Base-by-base conservation (phyloP, 768 basidiomycete genomes). In the Collybiopsis confluens region DNA sequence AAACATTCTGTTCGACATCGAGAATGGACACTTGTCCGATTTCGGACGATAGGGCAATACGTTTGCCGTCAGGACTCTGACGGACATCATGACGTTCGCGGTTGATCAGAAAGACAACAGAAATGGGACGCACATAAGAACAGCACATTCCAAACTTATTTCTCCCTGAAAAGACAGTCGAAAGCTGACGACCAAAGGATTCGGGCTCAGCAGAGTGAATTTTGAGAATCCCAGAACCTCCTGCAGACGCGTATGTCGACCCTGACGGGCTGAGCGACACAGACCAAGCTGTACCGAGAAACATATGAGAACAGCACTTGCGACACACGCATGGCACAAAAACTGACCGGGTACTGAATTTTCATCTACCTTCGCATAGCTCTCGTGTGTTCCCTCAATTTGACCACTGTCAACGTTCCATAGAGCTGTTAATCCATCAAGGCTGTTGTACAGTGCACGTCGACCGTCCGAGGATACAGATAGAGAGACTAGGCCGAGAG, bases 21-120 rank as follows among this genome's bases (percentile, higher is more conserved):
- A 94, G 88, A 41, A 98, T 74, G 66, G 82, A 90, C 51, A 96
- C 86, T 61, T 92, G 88, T n/a, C 94, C 94, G 1, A 82, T 78
- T 67, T 96, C 93, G 8, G 85, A 82, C 3, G 92, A 82, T 58
- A 96, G 76, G 15, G 90, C 94, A 44, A 98, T 69, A 40, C 83
- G 81, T 58, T 78, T 78, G 38, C 94, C 93, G 63, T 96, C 91
- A 13, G 94, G 92, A 61, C 90, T 94, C 94, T 96, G 65, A 54
- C 28, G 30, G 33, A 45, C 23, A 13, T 52, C 58, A 26, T 26
- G 21, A 35, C 28, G 4, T 52, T 50, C 47, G 40, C 35, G 27
- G 16, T 30, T 27, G 45, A 48, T 37, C 38, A 40, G 28, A 38
- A 57, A 45, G 47, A 26, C 41, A 28, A 18, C 35, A 26, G 54